phyloP scores from a whole-genome alignment of 1,139 yeast genomes.

The Ogataea hybrid region DNA sequence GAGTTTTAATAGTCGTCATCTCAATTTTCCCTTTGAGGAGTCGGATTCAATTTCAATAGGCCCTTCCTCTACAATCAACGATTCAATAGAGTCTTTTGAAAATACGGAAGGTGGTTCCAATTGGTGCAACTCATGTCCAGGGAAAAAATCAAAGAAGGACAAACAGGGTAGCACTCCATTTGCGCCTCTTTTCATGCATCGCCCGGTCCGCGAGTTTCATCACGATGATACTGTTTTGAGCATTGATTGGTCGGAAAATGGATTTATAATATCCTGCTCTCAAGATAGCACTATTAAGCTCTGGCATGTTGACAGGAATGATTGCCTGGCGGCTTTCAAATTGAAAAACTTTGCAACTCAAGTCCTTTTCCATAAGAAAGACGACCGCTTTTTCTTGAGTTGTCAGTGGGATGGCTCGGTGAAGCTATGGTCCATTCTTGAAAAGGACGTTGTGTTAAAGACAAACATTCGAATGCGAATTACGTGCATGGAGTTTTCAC shows the following conservation, averaged over 20 bases:
- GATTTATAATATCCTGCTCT: conserved; percentile 75
- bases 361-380: conserved; percentile 79
- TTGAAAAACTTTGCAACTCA: conserved; percentile 85
- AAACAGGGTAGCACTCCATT: conserved; percentile 33
- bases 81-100: conserved; percentile 7
- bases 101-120: not conserved
- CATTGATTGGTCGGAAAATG: conserved; percentile 87
- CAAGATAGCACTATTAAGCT: conserved; percentile 82
- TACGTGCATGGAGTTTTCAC: conserved; percentile 70
- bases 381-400: conserved; percentile 82
- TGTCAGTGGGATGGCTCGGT: conserved; percentile 79
- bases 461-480: conserved; percentile 46
- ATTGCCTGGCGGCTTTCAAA: conserved; percentile 61
- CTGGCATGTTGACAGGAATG: conserved; percentile 77
- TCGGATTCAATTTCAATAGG: conserved; percentile 12
- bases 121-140: not conserved
- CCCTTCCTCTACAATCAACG: conserved; percentile 13
- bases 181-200: conserved; percentile 81
- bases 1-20: conserved; percentile 1
- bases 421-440: conserved; percentile 85
- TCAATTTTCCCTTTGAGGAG: conserved; percentile 12
- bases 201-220: conserved; percentile 56
- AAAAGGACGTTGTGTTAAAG: conserved; percentile 53
- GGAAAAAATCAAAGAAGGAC: conserved; percentile 5
- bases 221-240: conserved; percentile 71